phyloP scores from a whole-genome alignment of 306 rosid species.

The Quercus gilva region DNA sequence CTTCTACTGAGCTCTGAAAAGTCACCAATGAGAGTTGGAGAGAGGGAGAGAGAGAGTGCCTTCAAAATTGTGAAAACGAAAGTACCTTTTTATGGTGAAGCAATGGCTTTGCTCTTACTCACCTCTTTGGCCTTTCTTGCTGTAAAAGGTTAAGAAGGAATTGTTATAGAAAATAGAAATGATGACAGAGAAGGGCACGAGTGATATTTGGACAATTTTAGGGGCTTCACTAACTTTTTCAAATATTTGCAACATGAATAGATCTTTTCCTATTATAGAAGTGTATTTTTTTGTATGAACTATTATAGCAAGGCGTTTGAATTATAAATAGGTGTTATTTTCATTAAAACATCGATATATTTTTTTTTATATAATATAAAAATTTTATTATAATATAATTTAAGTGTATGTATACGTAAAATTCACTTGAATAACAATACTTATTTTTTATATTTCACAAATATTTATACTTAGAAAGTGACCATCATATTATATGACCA shows the following conservation, averaged over 20 bases:
- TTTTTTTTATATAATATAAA: too few species aligned
- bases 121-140: conserved; percentile 2
- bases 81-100: conserved; percentile 25
- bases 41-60: neutral
- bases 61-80: conserved; percentile 5
- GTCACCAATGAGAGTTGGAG: conserved; percentile 32
- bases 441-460: fast-evolving
- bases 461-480: fast-evolving
- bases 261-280: too few species aligned
- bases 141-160: neutral
- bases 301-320: too few species aligned
- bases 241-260: neutral
- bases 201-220: too few species aligned
- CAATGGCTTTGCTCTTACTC: conserved; percentile 1
- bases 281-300: too few species aligned
- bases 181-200: neutral
- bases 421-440: fast-evolving
- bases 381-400: fast-evolving
- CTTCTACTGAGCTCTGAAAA: conserved; percentile 15
- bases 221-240: neutral
- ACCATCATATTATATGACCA: fast-evolving
- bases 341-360: too few species aligned
- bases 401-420: too few species aligned
- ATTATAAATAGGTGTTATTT: too few species aligned
- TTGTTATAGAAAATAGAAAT: neutral